Percentiles rank a stretch among this genome's conserved stretches.
Conservation (phyloP, 2,329 filamentous ascomycete species). For the Periconia macrospinosa region DNA sequence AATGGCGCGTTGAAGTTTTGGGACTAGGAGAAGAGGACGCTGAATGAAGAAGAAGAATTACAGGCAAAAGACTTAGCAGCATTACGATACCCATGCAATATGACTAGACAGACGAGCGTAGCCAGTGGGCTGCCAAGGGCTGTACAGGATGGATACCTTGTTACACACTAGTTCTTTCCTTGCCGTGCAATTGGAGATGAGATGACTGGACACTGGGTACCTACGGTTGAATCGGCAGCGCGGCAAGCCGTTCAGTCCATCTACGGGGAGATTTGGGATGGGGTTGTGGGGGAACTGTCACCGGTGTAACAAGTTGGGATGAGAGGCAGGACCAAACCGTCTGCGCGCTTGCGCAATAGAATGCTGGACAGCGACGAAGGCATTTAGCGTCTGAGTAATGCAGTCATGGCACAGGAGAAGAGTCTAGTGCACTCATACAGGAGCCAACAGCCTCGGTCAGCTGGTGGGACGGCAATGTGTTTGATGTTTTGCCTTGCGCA, state of each 20-base stretch:
- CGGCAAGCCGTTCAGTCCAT: background rate
- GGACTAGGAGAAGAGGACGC: conserved; percentile 61
- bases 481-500: background rate
- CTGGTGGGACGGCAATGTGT: conserved; percentile 1
- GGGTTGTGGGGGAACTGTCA: background rate
- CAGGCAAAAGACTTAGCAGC: conserved; percentile 8
- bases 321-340: background rate
- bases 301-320: conserved; percentile 1
- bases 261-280: too few relatives aligned
- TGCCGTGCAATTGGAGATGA: too few relatives aligned
- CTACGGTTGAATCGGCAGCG: background rate
- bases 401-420: background rate
- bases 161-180: background rate
- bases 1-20: conserved; percentile 90
- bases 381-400: background rate
- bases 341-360: conserved; percentile 14
- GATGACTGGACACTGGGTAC: too few relatives aligned
- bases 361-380: background rate
- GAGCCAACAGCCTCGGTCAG: background rate
- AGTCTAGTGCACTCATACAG: too few relatives aligned
- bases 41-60: conserved; percentile 2
- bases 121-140: background rate
- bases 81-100: conserved; percentile 27
- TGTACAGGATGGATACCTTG: background rate
- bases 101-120: conserved; percentile 3